Conservation (phyloP, 257 asterid genomes). For the Nicotiana otophora region DNA sequence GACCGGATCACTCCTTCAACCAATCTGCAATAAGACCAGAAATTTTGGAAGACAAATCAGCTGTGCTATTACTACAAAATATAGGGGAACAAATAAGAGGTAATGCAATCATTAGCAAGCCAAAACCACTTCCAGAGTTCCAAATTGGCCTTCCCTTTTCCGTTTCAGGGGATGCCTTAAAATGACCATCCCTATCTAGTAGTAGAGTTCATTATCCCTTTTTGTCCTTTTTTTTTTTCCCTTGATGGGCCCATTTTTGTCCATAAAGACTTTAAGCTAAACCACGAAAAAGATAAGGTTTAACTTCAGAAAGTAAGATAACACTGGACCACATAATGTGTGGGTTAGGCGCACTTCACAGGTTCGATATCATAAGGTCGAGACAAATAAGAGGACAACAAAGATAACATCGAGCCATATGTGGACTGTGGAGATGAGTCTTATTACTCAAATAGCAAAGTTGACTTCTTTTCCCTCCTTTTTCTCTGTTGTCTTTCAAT, state of each 20-base stretch:
- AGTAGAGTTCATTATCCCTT: background rate
- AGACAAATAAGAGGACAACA: background rate
- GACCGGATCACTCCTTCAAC: slow-evolving; percentile 82
- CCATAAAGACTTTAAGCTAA: background rate
- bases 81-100: no score
- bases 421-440: background rate
- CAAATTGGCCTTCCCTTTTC: background rate
- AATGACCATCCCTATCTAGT: background rate
- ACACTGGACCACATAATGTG: background rate
- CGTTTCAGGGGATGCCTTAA: background rate
- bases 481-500: background rate
- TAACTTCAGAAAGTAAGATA: background rate
- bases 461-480: background rate
- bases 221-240: background rate
- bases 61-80: background rate
- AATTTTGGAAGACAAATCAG: background rate
- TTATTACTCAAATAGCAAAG: background rate
- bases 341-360: no score
- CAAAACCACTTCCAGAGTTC: background rate
- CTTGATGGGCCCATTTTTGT: background rate
- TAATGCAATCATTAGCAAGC: background rate
- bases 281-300: background rate
- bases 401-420: background rate
- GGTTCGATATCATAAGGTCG: no score
- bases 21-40: slow-evolving; percentile 47